Base-by-base conservation (phyloP, 768 basidiomycete species). In the Psilocybe tampanensis region DNA sequence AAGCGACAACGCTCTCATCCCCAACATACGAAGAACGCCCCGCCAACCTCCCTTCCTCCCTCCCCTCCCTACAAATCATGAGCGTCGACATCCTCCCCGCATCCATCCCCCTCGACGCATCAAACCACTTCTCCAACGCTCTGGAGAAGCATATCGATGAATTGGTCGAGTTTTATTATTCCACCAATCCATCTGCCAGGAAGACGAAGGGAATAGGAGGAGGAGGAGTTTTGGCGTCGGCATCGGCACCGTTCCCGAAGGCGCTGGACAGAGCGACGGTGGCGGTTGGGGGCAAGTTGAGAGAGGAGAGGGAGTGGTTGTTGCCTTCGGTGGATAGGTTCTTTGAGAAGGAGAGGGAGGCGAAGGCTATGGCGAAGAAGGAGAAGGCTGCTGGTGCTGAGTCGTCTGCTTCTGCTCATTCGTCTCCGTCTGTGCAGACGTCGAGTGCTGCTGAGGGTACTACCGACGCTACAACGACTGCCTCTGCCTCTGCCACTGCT, bases 61-160 rank as follows among this genome's bases (percentile, higher is more conserved):
- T 85, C 12, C 84, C 85, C 0, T 73, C 76, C n/a, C 80, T 85
- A 36, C 85, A 89, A 53, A 85, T 96, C 63, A 94, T 95, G 85
- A 84, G 91, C 0, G 89, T 95, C 49, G 95, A 98, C 66, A 97
- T 96, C 63, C 82, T 97, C 3, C 95, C 95, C 0, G 82, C 95
- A 0, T 84, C 89, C 54, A 79, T 98, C 22, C 91, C 94, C 1
- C 74, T 85, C 54, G 94, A 96, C 60, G 89, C 94, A 7, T 92
- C 91, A 1, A 65, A 77, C 21, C 86, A 90, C 57, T 97, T 97
- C 71, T 90, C 89, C 8, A 66, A 70, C 2, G 81, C 76, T 8
- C 73, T 95, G 17, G 54, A 80, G 55, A 89, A 89, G 2, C 95
- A 95, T 68, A 69, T 98, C 44, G 75, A 79, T 19, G 71, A 80